A percentile compares a stretch with the other conserved stretches of the same genome.
phyloP scores from a whole-genome alignment of 345 rosid species.

The Heritiera littoralis region DNA sequence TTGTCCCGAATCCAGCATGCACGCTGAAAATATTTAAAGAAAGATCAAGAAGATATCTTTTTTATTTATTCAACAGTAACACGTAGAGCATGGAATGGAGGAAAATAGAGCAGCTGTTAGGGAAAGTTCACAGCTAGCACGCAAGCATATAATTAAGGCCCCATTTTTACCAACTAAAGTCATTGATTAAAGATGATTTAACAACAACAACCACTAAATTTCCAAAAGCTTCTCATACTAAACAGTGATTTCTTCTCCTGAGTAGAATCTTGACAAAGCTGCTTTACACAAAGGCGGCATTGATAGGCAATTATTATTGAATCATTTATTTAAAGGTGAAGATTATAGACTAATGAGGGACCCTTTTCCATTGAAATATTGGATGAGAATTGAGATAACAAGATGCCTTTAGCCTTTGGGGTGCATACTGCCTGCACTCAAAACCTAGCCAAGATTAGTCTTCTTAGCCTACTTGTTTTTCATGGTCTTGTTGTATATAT shows the following conservation, averaged over 20 bases:
- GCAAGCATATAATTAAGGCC: constrained; percentile 15
- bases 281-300: constrained; percentile 31
- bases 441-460: not conserved
- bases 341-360: constrained; percentile 8
- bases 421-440: not conserved
- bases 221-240: constrained; percentile 21
- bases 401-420: not conserved
- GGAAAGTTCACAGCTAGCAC: not conserved
- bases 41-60: not conserved
- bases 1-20: not conserved
- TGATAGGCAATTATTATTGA: constrained; percentile 31
- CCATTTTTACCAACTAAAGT: constrained; percentile 30
- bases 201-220: constrained; percentile 23
- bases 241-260: not conserved
- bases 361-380: not conserved
- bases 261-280: constrained; percentile 20
- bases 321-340: constrained; percentile 24
- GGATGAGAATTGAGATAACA: not conserved
- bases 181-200: constrained; percentile 36
- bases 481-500: not conserved
- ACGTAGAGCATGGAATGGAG: not conserved
- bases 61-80: not conserved
- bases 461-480: not conserved
- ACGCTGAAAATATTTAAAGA: no score
- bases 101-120: not conserved